Conservation (phyloP, 257 asterid species). For the Solanum chmielewskii region DNA sequence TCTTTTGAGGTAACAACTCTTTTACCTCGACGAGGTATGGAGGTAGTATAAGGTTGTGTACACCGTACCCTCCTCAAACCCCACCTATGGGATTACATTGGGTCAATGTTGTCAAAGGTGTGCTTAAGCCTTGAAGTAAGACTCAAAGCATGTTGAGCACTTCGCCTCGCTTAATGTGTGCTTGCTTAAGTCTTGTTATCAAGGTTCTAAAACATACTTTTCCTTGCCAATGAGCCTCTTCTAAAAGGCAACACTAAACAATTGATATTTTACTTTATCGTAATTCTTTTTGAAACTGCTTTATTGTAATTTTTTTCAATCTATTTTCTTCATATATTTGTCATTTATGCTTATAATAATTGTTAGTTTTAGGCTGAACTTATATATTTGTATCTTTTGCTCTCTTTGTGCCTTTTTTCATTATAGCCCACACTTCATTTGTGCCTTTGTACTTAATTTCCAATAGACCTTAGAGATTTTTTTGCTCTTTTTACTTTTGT, state of each 20-base stretch:
- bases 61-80: neutral
- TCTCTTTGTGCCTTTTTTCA: neutral
- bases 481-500: neutral
- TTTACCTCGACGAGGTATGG: neutral
- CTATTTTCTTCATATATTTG: neutral
- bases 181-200: neutral
- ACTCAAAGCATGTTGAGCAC: neutral
- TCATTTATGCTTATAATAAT: neutral
- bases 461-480: neutral
- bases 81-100: neutral
- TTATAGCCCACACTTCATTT: neutral
- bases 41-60: neutral
- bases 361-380: neutral
- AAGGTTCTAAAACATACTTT: neutral
- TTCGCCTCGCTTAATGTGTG: neutral
- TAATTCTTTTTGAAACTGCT: neutral
- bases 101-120: neutral
- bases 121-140: neutral
- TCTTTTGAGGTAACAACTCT: neutral
- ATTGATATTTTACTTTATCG: neutral
- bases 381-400: neutral
- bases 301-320: neutral
- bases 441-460: neutral
- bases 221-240: neutral
- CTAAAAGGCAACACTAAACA: neutral